phyloP scores from a whole-genome alignment of 805 yeast species.

The Hanseniaspora lachancei region DNA sequence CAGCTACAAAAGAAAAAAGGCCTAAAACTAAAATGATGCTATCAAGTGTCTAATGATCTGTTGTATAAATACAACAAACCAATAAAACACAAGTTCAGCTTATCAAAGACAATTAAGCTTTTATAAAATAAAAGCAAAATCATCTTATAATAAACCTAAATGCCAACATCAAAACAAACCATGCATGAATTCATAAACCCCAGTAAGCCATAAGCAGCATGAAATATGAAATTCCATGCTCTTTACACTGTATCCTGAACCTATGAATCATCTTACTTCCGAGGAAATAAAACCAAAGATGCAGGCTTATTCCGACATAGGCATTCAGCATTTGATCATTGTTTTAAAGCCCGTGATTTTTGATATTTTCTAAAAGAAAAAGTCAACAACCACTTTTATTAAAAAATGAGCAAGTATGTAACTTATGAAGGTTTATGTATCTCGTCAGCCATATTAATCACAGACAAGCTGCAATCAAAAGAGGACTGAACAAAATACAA shows the following conservation, averaged over 20 bases:
- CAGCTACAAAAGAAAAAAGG: background rate
- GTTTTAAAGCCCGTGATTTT: slow-evolving; percentile 1
- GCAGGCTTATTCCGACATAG: background rate
- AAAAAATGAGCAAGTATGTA: slow-evolving; percentile 4
- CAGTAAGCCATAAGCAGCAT: slow-evolving; percentile 5
- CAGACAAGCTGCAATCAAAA: slow-evolving; percentile 1
- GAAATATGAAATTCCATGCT: background rate
- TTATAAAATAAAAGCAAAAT: background rate
- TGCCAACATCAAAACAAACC: background rate
- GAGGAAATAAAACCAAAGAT: background rate
- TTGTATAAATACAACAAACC: background rate
- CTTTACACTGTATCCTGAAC: slow-evolving; percentile 2
- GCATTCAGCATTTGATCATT: slow-evolving; percentile 10
- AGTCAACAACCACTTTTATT: background rate
- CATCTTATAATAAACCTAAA: background rate
- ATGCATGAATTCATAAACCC: background rate
- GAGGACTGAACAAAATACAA: background rate
- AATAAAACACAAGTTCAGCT: background rate
- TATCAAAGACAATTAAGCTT: background rate
- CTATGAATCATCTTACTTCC: background rate
- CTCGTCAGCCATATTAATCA: background rate
- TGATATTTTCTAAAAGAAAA: background rate
- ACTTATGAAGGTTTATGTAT: background rate
- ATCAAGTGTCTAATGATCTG: background rate
- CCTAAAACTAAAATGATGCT: slow-evolving; percentile 12